These are phyloP conservation scores for Camelina sativa DNA, from an alignment of 345 rosid genomes.

Conservation along the genomic window DNA sequence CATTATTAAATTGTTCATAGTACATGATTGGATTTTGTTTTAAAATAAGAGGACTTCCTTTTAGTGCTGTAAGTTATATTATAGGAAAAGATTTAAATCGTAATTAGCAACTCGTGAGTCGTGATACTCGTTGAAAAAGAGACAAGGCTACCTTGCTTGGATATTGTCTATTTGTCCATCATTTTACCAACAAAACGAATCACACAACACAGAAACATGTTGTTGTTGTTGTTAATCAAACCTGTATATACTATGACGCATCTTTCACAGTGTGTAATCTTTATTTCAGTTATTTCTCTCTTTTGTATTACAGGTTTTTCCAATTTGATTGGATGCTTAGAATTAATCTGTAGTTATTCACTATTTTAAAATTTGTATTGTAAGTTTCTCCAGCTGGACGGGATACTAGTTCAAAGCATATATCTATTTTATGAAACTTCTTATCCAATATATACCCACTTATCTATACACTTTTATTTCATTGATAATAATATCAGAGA, in stretches of 20 bases:
- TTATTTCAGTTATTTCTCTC: constrained; percentile 18
- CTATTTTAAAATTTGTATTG: constrained; percentile 17
- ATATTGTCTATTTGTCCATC: constrained; percentile 23
- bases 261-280: background rate
- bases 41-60: background rate
- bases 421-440: background rate
- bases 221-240: background rate
- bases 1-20: background rate
- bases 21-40: background rate
- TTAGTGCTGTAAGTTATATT: background rate
- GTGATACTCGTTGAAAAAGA: constrained; percentile 37
- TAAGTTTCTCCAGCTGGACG: constrained; percentile 37
- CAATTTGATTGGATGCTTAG: constrained; percentile 21
- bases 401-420: constrained; percentile 3
- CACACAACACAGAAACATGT: background rate
- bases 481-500: background rate
- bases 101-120: constrained; percentile 16
- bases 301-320: constrained; percentile 41
- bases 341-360: background rate
- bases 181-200: constrained; percentile 28
- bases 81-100: background rate
- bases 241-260: background rate
- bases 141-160: constrained; percentile 43
- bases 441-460: background rate
- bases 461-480: background rate